Percentiles rank a stretch among this genome's conserved stretches.
Conservation (phyloP, 208 protist species). For the Trypanosoma caninum region DNA sequence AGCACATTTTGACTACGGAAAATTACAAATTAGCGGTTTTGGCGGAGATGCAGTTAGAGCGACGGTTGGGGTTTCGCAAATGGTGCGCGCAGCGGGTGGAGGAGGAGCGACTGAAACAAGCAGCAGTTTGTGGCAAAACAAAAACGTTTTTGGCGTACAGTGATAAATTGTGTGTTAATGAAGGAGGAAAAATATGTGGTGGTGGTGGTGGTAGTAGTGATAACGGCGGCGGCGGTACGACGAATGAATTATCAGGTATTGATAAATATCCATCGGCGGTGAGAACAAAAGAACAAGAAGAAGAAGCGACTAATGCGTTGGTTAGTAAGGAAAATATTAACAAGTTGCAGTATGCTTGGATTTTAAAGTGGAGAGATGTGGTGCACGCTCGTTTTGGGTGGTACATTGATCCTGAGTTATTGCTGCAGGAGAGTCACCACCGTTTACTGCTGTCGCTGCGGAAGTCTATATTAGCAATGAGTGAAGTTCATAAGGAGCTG, state of each 20-base stretch:
- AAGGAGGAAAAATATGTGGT: background rate
- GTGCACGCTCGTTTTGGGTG: constrained; percentile 56
- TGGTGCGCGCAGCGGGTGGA: constrained; percentile 43
- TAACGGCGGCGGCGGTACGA: too few species aligned
- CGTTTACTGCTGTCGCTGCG: constrained; percentile 59
- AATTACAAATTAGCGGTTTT: constrained; percentile 68
- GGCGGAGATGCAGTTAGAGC: constrained; percentile 46
- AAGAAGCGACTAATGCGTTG: background rate
- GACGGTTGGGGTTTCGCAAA: constrained; percentile 29
- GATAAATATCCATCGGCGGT: too few species aligned
- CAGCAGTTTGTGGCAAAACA: background rate
- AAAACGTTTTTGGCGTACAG: background rate
- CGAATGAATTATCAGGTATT: too few species aligned
- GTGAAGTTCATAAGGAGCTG: constrained; percentile 62
- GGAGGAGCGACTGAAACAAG: constrained; percentile 12
- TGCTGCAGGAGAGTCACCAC: constrained; percentile 75
- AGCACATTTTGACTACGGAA: constrained; percentile 74
- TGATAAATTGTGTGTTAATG: background rate
- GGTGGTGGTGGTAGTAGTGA: too few species aligned
- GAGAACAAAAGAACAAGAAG: background rate
- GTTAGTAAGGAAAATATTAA: background rate
- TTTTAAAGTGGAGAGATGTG: constrained; percentile 21
- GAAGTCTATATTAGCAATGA: constrained; percentile 54
- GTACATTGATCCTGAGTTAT: constrained; percentile 73
- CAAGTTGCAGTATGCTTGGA: constrained; percentile 4